These are phyloP conservation scores for Quercus suber DNA, from an alignment of 306 rosid genomes.

Conservation along the genomic window DNA sequence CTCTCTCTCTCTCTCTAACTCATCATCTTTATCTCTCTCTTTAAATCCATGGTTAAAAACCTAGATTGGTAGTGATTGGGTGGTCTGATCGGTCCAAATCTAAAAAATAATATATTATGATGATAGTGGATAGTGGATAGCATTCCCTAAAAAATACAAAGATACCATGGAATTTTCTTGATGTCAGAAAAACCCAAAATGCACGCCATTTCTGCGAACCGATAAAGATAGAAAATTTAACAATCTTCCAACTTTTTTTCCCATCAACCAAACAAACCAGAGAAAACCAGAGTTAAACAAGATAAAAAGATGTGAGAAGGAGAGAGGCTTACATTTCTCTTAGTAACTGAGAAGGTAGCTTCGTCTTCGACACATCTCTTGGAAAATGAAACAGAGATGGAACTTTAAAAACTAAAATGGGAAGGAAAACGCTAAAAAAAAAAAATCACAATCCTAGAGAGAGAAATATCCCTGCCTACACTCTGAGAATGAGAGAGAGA, in stretches of 20 bases:
- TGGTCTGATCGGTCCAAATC: too few species aligned
- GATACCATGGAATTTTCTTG: too few species aligned
- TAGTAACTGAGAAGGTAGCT: conserved; percentile 12
- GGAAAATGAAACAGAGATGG: conserved; percentile 28
- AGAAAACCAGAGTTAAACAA: background rate
- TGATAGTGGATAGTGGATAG: too few species aligned
- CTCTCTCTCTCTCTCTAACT: too few species aligned
- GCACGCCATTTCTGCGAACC: too few species aligned
- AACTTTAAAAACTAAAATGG: background rate
- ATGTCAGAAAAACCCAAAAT: too few species aligned
- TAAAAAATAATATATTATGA: too few species aligned
- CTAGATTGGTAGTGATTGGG: too few species aligned
- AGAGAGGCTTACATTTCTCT: conserved; percentile 23
- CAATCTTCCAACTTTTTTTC: background rate
- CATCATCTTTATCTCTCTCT: too few species aligned
- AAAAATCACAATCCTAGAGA: conserved; percentile 15
- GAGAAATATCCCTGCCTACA: conserved; percentile 22
- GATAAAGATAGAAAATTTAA: too few species aligned
- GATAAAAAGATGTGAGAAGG: background rate
- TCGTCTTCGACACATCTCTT: conserved; percentile 40
- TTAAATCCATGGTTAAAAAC: too few species aligned
- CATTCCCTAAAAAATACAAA: too few species aligned
- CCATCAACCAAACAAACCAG: background rate
- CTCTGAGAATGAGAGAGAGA: background rate
- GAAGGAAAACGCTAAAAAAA: conserved; percentile 7